Conservation (phyloP, 345 rosid genomes). For the Anacardium occidentale region DNA sequence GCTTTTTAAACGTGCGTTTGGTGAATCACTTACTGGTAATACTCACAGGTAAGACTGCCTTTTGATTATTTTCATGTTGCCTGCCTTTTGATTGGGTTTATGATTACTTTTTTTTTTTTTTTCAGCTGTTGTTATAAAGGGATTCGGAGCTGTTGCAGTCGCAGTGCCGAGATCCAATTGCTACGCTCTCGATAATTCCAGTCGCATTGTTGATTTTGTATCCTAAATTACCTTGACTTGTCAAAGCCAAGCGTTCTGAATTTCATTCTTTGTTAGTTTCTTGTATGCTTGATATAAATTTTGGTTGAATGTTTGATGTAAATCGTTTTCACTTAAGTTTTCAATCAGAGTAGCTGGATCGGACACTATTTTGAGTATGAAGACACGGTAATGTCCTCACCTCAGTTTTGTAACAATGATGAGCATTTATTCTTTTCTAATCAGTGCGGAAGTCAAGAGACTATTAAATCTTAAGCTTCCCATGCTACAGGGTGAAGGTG, state of each 20-base stretch:
- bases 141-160: slow-evolving; percentile 40
- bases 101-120: slow-evolving; percentile 8
- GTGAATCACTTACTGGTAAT: slow-evolving; percentile 21
- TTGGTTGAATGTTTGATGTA: slow-evolving; percentile 16
- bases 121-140: slow-evolving; percentile 48
- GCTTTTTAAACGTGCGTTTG: slow-evolving; percentile 19
- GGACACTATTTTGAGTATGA: slow-evolving; percentile 61
- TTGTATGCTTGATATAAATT: neutral
- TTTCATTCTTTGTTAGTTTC: neutral
- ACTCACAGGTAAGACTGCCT: slow-evolving; percentile 34
- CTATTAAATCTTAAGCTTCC: slow-evolving; percentile 5
- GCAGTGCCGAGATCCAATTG: slow-evolving; percentile 67
- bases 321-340: slow-evolving; percentile 42
- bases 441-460: neutral
- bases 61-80: slow-evolving; percentile 6
- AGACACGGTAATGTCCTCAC: slow-evolving; percentile 53
- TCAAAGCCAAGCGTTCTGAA: neutral
- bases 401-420: neutral
- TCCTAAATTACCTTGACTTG: slow-evolving; percentile 38
- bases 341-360: slow-evolving; percentile 66
- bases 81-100: neutral
- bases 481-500: slow-evolving; percentile 61
- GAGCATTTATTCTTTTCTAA: neutral
- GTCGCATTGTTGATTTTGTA: slow-evolving; percentile 92
- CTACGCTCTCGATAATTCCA: slow-evolving; percentile 83